Conservation (phyloP, 2,329 filamentous ascomycete species). For the Neofusicoccum ribis region DNA sequence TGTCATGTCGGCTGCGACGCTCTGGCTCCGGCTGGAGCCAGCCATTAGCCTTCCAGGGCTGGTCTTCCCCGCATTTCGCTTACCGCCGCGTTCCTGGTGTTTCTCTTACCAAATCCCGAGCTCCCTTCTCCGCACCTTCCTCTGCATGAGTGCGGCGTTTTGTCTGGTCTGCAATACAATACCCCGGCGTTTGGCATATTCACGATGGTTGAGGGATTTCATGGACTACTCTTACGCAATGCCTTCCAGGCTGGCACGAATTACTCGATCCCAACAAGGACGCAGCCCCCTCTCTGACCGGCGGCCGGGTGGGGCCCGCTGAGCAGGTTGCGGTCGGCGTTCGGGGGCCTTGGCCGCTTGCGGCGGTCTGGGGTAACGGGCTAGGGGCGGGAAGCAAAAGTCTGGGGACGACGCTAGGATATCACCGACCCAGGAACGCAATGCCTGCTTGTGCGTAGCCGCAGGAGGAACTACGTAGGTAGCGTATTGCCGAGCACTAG, state of each 20-base stretch:
- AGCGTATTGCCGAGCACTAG: slow-evolving; percentile 6
- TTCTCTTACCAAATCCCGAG: slow-evolving; percentile 21
- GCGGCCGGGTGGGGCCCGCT: neutral
- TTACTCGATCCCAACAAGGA: neutral
- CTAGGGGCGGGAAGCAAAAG: slow-evolving; percentile 13
- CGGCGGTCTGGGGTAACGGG: neutral
- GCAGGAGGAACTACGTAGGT: slow-evolving; percentile 9
- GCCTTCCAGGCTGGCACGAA: neutral
- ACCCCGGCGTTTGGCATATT: slow-evolving; percentile 20
- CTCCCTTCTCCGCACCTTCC: slow-evolving; percentile 14
- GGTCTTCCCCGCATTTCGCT: slow-evolving; percentile 21
- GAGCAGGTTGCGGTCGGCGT: slow-evolving; percentile 2
- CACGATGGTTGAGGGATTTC: slow-evolving; percentile 15
- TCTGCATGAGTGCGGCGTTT: slow-evolving; percentile 18
- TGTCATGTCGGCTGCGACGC: slow-evolving; percentile 16
- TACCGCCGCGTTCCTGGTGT: slow-evolving; percentile 17
- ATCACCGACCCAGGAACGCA: slow-evolving; percentile 9
- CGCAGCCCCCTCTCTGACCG: slow-evolving; percentile 5
- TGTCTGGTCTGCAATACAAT: slow-evolving; percentile 18
- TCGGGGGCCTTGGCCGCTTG: neutral
- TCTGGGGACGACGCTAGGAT: slow-evolving; percentile 13
- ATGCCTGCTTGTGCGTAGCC: slow-evolving; percentile 8
- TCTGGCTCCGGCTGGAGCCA: slow-evolving; percentile 15
- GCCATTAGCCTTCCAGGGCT: slow-evolving; percentile 5
- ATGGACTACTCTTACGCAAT: slow-evolving; percentile 13